Evolutionary conservation across 768 basidiomycete genomes (phyloP).

Genomic region (Boletellus ananas): DNA sequence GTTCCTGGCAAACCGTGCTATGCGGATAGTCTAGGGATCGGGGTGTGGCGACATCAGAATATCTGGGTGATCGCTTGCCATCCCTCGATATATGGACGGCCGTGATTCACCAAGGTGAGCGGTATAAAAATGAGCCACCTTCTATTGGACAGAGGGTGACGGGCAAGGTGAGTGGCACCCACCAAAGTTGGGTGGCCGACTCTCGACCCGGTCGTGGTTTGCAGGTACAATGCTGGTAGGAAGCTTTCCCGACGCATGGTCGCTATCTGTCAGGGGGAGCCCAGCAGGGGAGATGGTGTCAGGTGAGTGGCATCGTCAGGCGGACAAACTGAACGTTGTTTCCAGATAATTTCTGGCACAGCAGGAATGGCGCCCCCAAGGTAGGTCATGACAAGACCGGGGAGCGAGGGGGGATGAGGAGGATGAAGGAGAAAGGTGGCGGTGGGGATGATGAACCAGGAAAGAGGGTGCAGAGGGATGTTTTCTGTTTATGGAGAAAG

Average conservation of each 20-base stretch:
- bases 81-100: neutral
- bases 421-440: neutral
- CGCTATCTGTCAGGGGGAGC: neutral
- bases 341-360: neutral
- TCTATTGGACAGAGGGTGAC: neutral
- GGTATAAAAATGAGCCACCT: neutral
- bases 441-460: neutral
- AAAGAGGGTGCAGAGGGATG: neutral
- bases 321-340: neutral
- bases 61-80: too few species aligned
- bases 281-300: neutral
- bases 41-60: neutral
- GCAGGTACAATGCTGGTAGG: neutral
- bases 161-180: neutral
- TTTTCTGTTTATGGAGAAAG: constrained; percentile 13
- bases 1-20: neutral
- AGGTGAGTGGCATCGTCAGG: constrained; percentile 7
- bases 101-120: neutral
- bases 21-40: too few species aligned
- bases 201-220: neutral
- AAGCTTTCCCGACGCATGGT: neutral
- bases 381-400: neutral
- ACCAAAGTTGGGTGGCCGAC: neutral
- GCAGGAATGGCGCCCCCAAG: neutral
- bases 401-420: neutral